Conservation (phyloP, 169 alveolate species). For the Toxoplasma gondii region DNA sequence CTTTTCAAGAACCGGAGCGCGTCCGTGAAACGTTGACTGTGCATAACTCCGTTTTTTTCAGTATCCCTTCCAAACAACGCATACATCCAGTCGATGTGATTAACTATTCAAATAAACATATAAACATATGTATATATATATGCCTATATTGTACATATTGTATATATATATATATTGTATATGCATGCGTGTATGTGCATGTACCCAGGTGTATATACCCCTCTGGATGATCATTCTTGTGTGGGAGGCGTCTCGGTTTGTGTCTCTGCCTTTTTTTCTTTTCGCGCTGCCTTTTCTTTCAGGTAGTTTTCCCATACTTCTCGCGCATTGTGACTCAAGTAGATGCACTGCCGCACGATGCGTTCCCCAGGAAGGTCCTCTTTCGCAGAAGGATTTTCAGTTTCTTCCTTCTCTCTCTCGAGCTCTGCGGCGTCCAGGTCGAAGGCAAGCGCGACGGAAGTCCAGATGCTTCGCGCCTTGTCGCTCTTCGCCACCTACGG, state of each 20-base stretch:
- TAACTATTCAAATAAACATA: background rate
- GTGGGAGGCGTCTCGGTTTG: background rate
- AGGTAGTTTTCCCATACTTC: background rate
- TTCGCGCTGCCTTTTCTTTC: background rate
- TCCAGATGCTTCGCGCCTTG: background rate
- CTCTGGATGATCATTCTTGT: background rate
- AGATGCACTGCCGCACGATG: background rate
- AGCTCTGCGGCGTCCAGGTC: background rate
- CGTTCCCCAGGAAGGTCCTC: background rate
- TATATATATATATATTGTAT: too few species aligned
- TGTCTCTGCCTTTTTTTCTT: background rate
- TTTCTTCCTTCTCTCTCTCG: background rate
- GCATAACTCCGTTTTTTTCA: too few species aligned
- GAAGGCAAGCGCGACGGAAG: background rate
- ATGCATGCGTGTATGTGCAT: background rate
- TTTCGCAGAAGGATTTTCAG: background rate
- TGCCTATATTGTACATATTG: background rate
- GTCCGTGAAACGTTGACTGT: too few species aligned
- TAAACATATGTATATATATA: background rate
- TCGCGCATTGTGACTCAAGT: background rate
- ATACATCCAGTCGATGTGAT: too few species aligned
- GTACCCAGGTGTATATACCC: background rate
- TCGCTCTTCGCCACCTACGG: background rate
- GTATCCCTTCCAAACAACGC: too few species aligned
- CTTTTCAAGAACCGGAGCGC: too few species aligned